Conservation (phyloP, 2,329 filamentous ascomycete genomes). For the Podosphaera xanthii region DNA sequence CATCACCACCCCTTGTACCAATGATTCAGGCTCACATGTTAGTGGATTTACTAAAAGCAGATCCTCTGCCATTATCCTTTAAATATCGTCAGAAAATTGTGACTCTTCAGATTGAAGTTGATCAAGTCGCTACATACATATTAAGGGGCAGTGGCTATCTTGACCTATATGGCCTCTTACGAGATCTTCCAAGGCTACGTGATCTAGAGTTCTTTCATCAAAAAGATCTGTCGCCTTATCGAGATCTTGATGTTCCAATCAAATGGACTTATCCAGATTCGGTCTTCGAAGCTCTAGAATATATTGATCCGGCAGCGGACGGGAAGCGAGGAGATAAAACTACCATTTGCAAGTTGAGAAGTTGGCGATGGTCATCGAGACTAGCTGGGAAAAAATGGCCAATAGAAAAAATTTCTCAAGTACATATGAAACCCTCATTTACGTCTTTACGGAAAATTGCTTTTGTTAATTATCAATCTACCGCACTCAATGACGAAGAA, state of each 20-base stretch:
- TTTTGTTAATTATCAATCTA: constrained; percentile 40
- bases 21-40: constrained; percentile 23
- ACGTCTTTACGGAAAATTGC: constrained; percentile 28
- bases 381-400: constrained; percentile 23
- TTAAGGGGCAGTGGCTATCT: constrained; percentile 29
- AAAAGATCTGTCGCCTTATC: constrained; percentile 43
- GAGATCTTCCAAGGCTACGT: constrained; percentile 40
- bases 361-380: constrained; percentile 40
- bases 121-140: constrained; percentile 28
- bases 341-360: constrained; percentile 19
- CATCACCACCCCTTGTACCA: constrained; percentile 38
- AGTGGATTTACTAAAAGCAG: constrained; percentile 28
- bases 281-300: constrained; percentile 40
- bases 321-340: constrained; percentile 11
- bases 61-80: constrained; percentile 10
- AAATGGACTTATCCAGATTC: constrained; percentile 47
- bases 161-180: constrained; percentile 34
- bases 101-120: constrained; percentile 15
- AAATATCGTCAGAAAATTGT: constrained; percentile 15
- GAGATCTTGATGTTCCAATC: constrained; percentile 29
- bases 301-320: constrained; percentile 24
- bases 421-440: constrained; percentile 36
- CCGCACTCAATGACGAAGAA: constrained; percentile 19
- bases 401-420: constrained; percentile 24
- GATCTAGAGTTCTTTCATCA: constrained; percentile 51